Conservation (phyloP, 139 green algal genomes). For the Prasinococcaceae sp. region DNA sequence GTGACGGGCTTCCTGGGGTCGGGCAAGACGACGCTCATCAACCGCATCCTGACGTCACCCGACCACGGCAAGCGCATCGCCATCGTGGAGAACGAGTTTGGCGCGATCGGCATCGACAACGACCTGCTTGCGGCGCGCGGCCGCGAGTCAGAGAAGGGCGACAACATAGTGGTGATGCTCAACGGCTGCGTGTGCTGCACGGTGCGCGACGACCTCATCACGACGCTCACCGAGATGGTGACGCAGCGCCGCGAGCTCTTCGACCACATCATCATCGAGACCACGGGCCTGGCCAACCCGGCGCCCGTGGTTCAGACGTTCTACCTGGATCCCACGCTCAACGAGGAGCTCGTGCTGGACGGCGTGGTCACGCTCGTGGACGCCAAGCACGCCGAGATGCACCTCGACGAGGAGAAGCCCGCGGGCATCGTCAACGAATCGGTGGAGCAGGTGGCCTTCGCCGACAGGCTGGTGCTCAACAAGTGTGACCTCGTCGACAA, state of each 20-base stretch:
- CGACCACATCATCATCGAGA: slow-evolving; percentile 93
- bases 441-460: slow-evolving; percentile 86
- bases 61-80: slow-evolving; percentile 77
- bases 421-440: slow-evolving; percentile 71
- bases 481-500: slow-evolving; percentile 35
- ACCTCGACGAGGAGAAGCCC: slow-evolving; percentile 47
- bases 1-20: slow-evolving; percentile 89
- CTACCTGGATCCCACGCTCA: slow-evolving; percentile 55
- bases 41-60: slow-evolving; percentile 62
- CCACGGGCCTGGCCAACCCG: slow-evolving; percentile 85
- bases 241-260: slow-evolving; percentile 32
- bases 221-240: slow-evolving; percentile 62
- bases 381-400: slow-evolving; percentile 35
- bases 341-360: slow-evolving; percentile 45
- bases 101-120: slow-evolving; percentile 89
- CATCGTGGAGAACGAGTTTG: slow-evolving; percentile 86
- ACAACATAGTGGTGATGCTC: slow-evolving; percentile 69
- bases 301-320: slow-evolving; percentile 85
- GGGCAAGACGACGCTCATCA: slow-evolving; percentile 77
- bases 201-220: slow-evolving; percentile 73
- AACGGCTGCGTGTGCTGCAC: slow-evolving; percentile 96
- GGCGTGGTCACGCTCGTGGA: slow-evolving; percentile 71
- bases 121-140: slow-evolving; percentile 25
- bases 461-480: slow-evolving; percentile 89
- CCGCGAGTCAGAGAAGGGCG: slow-evolving; percentile 26